Evolutionary conservation across 148 eudicot genomes (phyloP), one percentile per base, ranked within the genome.

Genomic region (Nepenthes gracilis): DNA sequence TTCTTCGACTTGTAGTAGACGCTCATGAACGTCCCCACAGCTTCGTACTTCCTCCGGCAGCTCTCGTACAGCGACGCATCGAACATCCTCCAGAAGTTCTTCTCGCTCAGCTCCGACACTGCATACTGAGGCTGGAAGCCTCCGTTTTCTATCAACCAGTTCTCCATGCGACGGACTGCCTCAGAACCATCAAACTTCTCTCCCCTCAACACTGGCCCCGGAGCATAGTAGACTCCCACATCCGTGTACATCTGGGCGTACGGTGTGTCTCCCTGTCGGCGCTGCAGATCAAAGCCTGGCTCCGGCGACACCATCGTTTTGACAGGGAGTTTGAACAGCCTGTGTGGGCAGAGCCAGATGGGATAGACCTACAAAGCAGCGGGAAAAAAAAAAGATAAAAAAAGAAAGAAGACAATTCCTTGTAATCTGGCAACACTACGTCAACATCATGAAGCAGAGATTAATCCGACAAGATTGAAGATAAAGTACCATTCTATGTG

Each of bases 341-440:
- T 83, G 72, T 83, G 84, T 36, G 84, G 87, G 80, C 87, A 83
- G 59, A 83, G 80, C 84, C 84, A 83, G 57, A 83, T 63, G 36
- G 87, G 87, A 60, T 79, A 79, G 37, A 83, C 74, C 87, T 83
- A 51, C 23, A 23, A 23, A 23, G 23, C 23, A 23, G 23, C 23
- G 6, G 35, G 6, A 10, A 12, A 38, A 5, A 5, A 23, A 23
- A 23, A 23, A 23, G 23, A 23, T 23, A 23, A 23, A 23, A 11
- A 6, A 55, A 4, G 33, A 43, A 32, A 32, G 38, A 1, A 14
- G 32, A 7, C 9, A 10, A n/a, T 1, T 12, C 5, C 23, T 14
- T 12, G n/a, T 5, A 52, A 13, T 52, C 32, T 52, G 15, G 32
- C 45, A 40, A 8, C 6, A 40, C 6, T 3, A 40, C 0, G 45